Conservation (phyloP, 495 filamentous ascomycete genomes). For the Barbatosphaeria neglecta region DNA sequence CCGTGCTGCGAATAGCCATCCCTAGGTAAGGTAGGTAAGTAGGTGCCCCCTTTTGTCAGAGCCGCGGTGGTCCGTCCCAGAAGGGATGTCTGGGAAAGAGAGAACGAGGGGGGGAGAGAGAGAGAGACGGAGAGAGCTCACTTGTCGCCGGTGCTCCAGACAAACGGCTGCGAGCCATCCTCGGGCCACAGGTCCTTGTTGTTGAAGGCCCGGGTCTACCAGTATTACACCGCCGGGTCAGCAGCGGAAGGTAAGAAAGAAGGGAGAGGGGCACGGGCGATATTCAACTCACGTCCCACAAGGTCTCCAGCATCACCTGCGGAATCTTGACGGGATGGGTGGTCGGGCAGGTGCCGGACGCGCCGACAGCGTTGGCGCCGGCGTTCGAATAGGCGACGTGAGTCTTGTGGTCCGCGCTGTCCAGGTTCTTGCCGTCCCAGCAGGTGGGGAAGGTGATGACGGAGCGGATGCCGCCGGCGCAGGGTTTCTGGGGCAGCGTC, state of each 20-base stretch:
- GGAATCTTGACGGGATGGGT: slow-evolving; percentile 39
- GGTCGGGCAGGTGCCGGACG: slow-evolving; percentile 48
- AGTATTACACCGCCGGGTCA: too few species aligned
- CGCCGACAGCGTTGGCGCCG: slow-evolving; percentile 19
- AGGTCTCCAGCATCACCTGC: slow-evolving; percentile 18
- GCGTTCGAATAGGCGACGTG: slow-evolving; percentile 35
- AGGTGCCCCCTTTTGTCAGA: slow-evolving; percentile 7
- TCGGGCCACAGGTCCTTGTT: slow-evolving; percentile 17
- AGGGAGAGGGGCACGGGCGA: background rate
- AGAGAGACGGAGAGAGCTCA: too few species aligned
- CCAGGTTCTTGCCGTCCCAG: slow-evolving; percentile 60
- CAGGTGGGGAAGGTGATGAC: slow-evolving; percentile 7
- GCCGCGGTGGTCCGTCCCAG: background rate
- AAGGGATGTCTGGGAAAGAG: slow-evolving; percentile 4
- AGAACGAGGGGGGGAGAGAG: too few species aligned
- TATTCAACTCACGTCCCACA: slow-evolving; percentile 26
- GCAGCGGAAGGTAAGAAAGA: too few species aligned
- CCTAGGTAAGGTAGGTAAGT: too few species aligned
- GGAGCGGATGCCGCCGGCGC: slow-evolving; percentile 21
- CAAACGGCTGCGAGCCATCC: slow-evolving; percentile 21
- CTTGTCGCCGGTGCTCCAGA: slow-evolving; percentile 16
- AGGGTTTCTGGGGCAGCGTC: slow-evolving; percentile 8
- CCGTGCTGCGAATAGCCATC: slow-evolving; percentile 25
- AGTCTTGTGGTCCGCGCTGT: slow-evolving; percentile 46
- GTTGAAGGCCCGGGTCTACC: slow-evolving; percentile 20